Percentiles rank a stretch among this genome's conserved stretches.
Conservation (phyloP, 768 basidiomycete genomes). For the Postia placenta region DNA sequence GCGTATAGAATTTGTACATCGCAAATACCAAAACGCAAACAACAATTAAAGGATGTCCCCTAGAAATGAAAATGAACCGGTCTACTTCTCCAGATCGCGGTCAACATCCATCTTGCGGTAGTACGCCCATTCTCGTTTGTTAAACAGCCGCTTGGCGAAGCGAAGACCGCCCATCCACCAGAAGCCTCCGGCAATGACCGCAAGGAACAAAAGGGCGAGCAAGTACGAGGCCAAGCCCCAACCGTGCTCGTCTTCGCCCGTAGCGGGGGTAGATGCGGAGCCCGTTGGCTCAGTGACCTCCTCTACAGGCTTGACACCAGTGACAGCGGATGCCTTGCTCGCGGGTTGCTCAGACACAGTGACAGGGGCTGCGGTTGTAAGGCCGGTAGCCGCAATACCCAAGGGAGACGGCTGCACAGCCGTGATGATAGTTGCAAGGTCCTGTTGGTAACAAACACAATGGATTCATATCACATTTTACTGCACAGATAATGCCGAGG, state of each 20-base stretch:
- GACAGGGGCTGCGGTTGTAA: slow-evolving; percentile 5
- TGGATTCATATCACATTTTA: slow-evolving; percentile 23
- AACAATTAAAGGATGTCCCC: no score
- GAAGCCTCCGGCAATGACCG: slow-evolving; percentile 38
- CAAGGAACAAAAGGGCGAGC: slow-evolving; percentile 33
- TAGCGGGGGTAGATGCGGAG: not conserved
- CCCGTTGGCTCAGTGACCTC: slow-evolving; percentile 14
- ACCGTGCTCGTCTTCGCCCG: slow-evolving; percentile 5
- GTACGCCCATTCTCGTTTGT: slow-evolving; percentile 15
- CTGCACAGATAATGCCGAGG: slow-evolving; percentile 15
- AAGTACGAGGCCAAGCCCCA: slow-evolving; percentile 20
- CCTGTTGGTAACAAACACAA: slow-evolving; percentile 16
- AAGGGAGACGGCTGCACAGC: not conserved
- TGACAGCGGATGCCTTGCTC: slow-evolving; percentile 10
- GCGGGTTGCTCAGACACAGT: slow-evolving; percentile 7
- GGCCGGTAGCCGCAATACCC: not conserved
- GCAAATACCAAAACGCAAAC: no score
- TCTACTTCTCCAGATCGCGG: slow-evolving; percentile 11
- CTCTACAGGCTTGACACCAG: slow-evolving; percentile 14
- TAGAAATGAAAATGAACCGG: no score
- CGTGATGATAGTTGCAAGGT: not conserved
- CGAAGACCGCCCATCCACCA: slow-evolving; percentile 48
- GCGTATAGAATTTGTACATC: no score
- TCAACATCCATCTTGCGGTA: slow-evolving; percentile 13
- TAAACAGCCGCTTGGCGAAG: slow-evolving; percentile 36